Percentiles rank a stretch among this genome's conserved stretches.
Conservation (phyloP, 2,329 filamentous ascomycete species). For the Phialophora verrucosa region DNA sequence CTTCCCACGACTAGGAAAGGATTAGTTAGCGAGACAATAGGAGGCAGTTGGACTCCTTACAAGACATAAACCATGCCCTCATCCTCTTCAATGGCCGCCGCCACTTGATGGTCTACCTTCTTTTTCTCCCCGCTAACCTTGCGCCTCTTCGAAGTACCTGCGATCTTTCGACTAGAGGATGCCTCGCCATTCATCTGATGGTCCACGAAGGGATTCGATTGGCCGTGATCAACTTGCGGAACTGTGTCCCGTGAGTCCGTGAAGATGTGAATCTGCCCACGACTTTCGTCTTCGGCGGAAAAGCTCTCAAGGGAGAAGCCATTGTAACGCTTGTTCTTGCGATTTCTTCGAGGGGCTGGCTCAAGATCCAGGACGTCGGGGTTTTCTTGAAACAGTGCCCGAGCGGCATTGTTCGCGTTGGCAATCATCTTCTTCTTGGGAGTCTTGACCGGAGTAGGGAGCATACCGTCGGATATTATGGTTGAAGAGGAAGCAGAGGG, state of each 20-base stretch:
- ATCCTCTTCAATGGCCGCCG: slow-evolving; percentile 58
- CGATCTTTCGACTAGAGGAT: slow-evolving; percentile 37
- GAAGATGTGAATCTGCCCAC: slow-evolving; percentile 60
- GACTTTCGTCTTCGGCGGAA: slow-evolving; percentile 39
- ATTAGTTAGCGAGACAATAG: slow-evolving; percentile 23
- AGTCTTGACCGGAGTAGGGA: slow-evolving; percentile 68
- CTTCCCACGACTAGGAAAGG: slow-evolving; percentile 61
- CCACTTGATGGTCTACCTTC: slow-evolving; percentile 49
- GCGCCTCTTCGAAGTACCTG: slow-evolving; percentile 46
- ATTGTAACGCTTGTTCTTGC: slow-evolving; percentile 53
- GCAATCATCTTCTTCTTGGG: slow-evolving; percentile 60
- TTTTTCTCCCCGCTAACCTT: slow-evolving; percentile 42
- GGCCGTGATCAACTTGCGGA: slow-evolving; percentile 57
- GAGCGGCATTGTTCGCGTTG: slow-evolving; percentile 57
- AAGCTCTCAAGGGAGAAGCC: slow-evolving; percentile 55
- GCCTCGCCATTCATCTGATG: slow-evolving; percentile 48
- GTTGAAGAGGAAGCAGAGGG: slow-evolving; percentile 39
- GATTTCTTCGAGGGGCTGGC: slow-evolving; percentile 55
- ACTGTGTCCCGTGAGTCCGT: slow-evolving; percentile 68
- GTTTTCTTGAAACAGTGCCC: slow-evolving; percentile 59
- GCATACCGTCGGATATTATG: slow-evolving; percentile 52
- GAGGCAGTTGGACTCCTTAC: slow-evolving; percentile 52
- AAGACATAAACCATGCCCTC: slow-evolving; percentile 67
- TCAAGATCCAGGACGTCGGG: slow-evolving; percentile 51
- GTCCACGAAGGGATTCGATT: slow-evolving; percentile 62